Conservation (phyloP, 139 green algal genomes). For the Nannochloris sp. region DNA sequence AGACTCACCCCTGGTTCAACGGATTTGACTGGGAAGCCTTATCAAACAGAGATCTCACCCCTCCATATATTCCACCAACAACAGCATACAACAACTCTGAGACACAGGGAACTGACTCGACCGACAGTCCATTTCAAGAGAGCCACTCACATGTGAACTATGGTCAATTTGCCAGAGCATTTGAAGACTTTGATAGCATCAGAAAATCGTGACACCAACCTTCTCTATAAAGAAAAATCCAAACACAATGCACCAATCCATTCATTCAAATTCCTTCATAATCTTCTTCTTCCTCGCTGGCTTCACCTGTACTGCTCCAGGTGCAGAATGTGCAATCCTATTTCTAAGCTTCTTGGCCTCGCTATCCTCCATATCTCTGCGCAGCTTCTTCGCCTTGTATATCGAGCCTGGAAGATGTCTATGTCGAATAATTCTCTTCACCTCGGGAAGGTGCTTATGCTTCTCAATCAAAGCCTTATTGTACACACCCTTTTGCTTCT, state of each 20-base stretch:
- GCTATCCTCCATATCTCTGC: constrained; percentile 55
- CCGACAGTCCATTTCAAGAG: not conserved
- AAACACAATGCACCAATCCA: not conserved
- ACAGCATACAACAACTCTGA: not conserved
- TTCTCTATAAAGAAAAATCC: too few species aligned
- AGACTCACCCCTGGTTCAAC: constrained; percentile 79
- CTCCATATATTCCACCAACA: constrained; percentile 15
- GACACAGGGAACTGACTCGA: not conserved
- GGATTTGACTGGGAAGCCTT: constrained; percentile 81
- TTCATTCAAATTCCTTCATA: constrained; percentile 68
- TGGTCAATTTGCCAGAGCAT: too few species aligned
- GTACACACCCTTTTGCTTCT: constrained; percentile 78
- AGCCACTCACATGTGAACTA: too few species aligned
- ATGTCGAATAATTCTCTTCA: constrained; percentile 83
- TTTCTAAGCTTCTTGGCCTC: constrained; percentile 66
- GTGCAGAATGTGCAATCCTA: constrained; percentile 65
- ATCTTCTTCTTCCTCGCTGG: constrained; percentile 85
- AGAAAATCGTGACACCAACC: too few species aligned
- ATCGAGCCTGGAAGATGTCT: constrained; percentile 78
- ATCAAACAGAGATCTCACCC: constrained; percentile 40
- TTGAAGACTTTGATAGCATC: too few species aligned
- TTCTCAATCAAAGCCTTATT: constrained; percentile 71
- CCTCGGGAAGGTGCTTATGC: constrained; percentile 93
- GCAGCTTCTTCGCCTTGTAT: constrained; percentile 70
- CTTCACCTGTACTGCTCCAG: constrained; percentile 69